Base-by-base conservation (phyloP, 2,329 filamentous ascomycete species). In the Aotearoamyces nothofagi region DNA sequence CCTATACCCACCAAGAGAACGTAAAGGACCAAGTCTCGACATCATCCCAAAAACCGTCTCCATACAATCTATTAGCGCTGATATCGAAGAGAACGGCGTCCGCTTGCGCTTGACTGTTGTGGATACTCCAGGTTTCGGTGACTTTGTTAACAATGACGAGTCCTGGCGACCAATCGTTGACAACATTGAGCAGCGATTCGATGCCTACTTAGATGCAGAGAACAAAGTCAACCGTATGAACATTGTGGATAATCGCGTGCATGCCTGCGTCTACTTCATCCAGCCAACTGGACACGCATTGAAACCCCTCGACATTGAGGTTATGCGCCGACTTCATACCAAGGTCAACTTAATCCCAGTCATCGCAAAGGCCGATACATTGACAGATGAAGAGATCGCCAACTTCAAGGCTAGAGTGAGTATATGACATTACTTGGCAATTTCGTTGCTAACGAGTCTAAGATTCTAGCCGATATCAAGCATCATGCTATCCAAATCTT, bases 161-260 rank as follows among this genome's bases (percentile, higher is more conserved):
- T 98, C 90, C 15, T 98, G 90, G 90, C 76, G 90, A 51, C 90
- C 90, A 33, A 98, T 98, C 59, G 78, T 94, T 47, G 90, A 98
- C 67, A 96, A 96, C 68, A 96, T 98, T 50, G 90, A 98, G 68
- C 84, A 93, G 69, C 81, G 90, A 45, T 98, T 90, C 52, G 90
- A 98, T 58, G 86, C 90, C 30, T 98, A 96, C 58, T 69, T 98
- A 35, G 90, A 98, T 59, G 87, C 90, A 25, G 90, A 98, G 71
- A 98, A 98, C 75, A 98, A 96, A 73, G 84, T 98, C 56, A 98
- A 98, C 69, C 83, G 90, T 49, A 93, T 94, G 77, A 98, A 98
- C 70, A 96, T 96, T 56, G 79, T 98, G 39, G 90, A 98, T 63
- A 98, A 96, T 69, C 81, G 90, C 47, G 92, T 98, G 39, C 90